phyloP scores from a whole-genome alignment of 2,329 filamentous ascomycete genomes.

The Fusarium sterilihyphosum region DNA sequence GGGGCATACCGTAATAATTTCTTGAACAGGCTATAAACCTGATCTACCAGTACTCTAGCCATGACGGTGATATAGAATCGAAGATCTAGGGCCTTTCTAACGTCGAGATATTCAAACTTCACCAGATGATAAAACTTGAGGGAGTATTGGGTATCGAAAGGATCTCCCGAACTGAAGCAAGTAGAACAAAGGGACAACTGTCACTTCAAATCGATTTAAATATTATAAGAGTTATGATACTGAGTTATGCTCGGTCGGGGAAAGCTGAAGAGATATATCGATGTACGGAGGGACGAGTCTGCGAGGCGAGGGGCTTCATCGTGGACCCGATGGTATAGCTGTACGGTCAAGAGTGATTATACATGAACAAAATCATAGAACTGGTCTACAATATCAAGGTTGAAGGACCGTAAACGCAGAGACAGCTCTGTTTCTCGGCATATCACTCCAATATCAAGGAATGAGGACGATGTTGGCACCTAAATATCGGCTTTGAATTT shows the following conservation, averaged over 20 bases:
- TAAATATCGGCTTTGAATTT: conserved; percentile 15
- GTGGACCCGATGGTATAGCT: too few species aligned
- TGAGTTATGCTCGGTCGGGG: not conserved
- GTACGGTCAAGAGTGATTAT: not conserved
- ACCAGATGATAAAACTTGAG: too few species aligned
- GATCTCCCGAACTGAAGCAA: not conserved
- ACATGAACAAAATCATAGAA: fast-evolving
- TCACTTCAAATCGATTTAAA: fast-evolving
- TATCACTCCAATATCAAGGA: not conserved
- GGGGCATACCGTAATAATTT: not conserved
- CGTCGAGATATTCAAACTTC: not conserved
- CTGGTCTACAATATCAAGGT: fast-evolving
- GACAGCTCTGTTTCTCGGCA: not conserved
- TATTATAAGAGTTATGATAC: fast-evolving
- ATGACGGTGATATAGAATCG: not conserved
- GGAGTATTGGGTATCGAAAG: not conserved
- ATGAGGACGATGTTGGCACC: not conserved
- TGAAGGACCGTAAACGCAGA: not conserved
- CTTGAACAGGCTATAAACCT: fast-evolving
- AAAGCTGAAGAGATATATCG: not conserved
- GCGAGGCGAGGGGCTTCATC: not conserved
- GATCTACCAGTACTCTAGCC: fast-evolving
- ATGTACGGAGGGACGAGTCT: not conserved
- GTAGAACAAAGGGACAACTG: not conserved
- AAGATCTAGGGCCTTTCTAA: not conserved